These are phyloP conservation scores for Phialophora verrucosa DNA, from an alignment of 2,329 filamentous ascomycete genomes.

Conservation along the genomic window DNA sequence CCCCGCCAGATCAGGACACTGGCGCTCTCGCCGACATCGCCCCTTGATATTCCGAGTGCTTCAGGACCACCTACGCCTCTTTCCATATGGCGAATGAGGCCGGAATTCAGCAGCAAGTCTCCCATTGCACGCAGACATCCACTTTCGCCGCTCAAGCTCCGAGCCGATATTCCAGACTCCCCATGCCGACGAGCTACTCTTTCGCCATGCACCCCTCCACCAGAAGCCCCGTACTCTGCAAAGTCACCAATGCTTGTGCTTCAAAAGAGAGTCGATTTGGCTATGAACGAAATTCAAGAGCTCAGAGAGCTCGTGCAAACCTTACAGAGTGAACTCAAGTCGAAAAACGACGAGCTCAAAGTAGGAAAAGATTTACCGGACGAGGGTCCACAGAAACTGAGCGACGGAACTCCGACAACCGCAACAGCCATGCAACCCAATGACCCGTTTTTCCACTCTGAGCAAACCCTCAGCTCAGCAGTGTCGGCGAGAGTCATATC, in stretches of 20 bases:
- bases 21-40: conserved; percentile 31
- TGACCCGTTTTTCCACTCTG: neutral
- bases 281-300: conserved; percentile 37
- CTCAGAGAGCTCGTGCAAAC: conserved; percentile 30
- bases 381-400: neutral
- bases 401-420: conserved; percentile 1
- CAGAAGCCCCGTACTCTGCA: conserved; percentile 31
- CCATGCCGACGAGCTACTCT: conserved; percentile 30
- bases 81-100: conserved; percentile 30
- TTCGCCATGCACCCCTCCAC: conserved; percentile 35
- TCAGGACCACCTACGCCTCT: conserved; percentile 23
- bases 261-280: conserved; percentile 34
- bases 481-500: neutral
- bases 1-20: conserved; percentile 31
- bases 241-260: conserved; percentile 37
- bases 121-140: conserved; percentile 26
- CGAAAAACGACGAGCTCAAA: conserved; percentile 18
- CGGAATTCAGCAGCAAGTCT: conserved; percentile 27
- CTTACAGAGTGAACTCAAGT: conserved; percentile 29
- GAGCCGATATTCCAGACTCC: conserved; percentile 29
- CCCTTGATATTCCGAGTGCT: conserved; percentile 25
- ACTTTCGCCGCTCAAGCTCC: conserved; percentile 29
- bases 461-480: neutral
- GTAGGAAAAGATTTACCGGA: neutral
- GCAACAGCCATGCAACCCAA: neutral